Conservation (phyloP, 2,329 filamentous ascomycete genomes). For the Pseudocercospora crystallina region DNA sequence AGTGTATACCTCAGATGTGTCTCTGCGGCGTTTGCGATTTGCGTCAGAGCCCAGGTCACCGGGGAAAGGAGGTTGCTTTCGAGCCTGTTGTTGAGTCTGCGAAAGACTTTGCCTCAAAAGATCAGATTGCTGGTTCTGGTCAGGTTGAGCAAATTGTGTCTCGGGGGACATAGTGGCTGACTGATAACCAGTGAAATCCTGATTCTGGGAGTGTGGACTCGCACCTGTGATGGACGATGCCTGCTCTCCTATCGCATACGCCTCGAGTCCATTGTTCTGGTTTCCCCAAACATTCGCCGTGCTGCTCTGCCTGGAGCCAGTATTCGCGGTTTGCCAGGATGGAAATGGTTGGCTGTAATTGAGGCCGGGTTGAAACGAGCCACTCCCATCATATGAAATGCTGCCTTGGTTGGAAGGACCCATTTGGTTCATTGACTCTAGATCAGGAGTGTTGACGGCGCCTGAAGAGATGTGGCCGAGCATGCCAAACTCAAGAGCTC, state of each 20-base stretch:
- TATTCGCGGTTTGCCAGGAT: slow-evolving; percentile 37
- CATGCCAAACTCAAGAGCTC: slow-evolving; percentile 93
- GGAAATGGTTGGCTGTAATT: slow-evolving; percentile 26
- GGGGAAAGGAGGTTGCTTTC: slow-evolving; percentile 31
- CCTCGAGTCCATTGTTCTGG: slow-evolving; percentile 46
- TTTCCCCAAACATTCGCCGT: slow-evolving; percentile 43
- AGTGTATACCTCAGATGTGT: slow-evolving; percentile 84
- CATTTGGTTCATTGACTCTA: slow-evolving; percentile 34
- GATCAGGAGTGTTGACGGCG: slow-evolving; percentile 48
- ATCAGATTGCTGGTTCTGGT: slow-evolving; percentile 32
- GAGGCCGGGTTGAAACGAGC: slow-evolving; percentile 23
- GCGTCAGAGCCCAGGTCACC: slow-evolving; percentile 28
- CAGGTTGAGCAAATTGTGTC: slow-evolving; percentile 31
- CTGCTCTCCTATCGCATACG: slow-evolving; percentile 62
- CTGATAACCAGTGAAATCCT: slow-evolving; percentile 44
- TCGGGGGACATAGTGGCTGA: slow-evolving; percentile 32
- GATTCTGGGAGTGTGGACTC: slow-evolving; percentile 57
- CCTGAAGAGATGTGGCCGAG: slow-evolving; percentile 94
- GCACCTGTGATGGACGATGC: slow-evolving; percentile 58
- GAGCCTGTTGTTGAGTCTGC: slow-evolving; percentile 29
- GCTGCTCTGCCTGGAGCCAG: slow-evolving; percentile 45
- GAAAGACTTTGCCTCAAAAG: slow-evolving; percentile 35
- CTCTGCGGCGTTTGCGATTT: slow-evolving; percentile 55
- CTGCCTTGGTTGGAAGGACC: slow-evolving; percentile 28
- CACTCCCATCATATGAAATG: slow-evolving; percentile 31